These are phyloP conservation scores for Sordariomycetes sp. DNA, from an alignment of 2,329 filamentous ascomycete species.

Conservation along the genomic window DNA sequence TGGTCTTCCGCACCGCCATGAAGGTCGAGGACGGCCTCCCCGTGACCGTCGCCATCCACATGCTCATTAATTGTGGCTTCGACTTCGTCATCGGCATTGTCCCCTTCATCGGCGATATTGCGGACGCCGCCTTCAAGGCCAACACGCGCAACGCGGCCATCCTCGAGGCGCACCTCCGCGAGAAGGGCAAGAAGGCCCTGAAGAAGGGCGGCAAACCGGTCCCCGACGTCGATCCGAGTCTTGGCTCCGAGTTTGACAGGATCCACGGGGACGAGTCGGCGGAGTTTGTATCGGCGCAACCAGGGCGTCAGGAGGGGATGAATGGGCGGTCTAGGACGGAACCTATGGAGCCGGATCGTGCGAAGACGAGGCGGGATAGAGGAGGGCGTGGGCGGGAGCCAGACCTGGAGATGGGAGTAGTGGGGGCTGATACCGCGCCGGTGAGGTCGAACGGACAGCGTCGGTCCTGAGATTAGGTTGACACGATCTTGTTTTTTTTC, in stretches of 20 bases:
- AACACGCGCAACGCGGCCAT: slow-evolving; percentile 66
- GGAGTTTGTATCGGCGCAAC: slow-evolving; percentile 7
- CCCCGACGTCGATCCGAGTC: slow-evolving; percentile 35
- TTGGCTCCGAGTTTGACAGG: slow-evolving; percentile 37
- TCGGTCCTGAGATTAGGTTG: neutral
- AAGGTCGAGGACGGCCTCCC: slow-evolving; percentile 69
- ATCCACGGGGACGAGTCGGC: slow-evolving; percentile 6
- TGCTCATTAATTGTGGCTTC: slow-evolving; percentile 68
- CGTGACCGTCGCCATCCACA: slow-evolving; percentile 42
- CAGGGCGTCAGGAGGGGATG: slow-evolving; percentile 7
- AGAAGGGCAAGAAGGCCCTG: slow-evolving; percentile 49
- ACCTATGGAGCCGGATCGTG: slow-evolving; percentile 5
- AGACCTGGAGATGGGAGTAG: slow-evolving; percentile 7
- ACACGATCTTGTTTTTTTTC: neutral
- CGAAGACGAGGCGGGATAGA: slow-evolving; percentile 2
- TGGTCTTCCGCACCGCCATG: slow-evolving; percentile 60
- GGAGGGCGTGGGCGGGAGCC: slow-evolving; percentile 4
- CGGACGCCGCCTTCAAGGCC: slow-evolving; percentile 58
- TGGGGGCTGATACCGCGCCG: neutral
- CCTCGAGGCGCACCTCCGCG: slow-evolving; percentile 53
- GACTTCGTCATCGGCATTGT: slow-evolving; percentile 65
- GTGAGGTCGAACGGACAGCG: neutral
- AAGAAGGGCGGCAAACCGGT: slow-evolving; percentile 29
- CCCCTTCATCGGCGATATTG: slow-evolving; percentile 63
- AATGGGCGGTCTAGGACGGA: neutral